Evolutionary conservation across 139 green algal genomes (phyloP).

Genomic region (Limnomonas spitsbergensis): DNA sequence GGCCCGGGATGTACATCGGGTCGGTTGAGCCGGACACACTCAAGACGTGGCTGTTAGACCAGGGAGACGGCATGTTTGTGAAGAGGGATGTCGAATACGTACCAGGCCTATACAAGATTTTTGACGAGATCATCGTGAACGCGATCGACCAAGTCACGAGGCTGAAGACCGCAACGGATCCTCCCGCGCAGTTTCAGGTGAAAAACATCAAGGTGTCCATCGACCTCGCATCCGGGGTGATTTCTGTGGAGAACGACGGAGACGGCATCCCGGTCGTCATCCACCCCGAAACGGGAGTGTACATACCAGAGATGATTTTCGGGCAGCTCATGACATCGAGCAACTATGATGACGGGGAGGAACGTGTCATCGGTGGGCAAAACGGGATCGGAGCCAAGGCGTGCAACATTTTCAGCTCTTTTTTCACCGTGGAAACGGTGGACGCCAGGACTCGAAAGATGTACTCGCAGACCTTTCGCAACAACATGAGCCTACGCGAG

Average conservation of each 20-base stretch:
- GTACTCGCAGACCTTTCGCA: background rate
- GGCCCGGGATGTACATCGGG: constrained; percentile 25
- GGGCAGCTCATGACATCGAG: constrained; percentile 55
- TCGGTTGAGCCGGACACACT: background rate
- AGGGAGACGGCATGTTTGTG: background rate
- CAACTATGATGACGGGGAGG: constrained; percentile 66
- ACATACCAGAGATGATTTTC: constrained; percentile 67
- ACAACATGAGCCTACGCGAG: constrained; percentile 59
- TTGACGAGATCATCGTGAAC: constrained; percentile 69
- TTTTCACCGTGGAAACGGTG: constrained; percentile 24
- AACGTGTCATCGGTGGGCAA: constrained; percentile 36
- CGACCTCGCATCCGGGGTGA: constrained; percentile 11
- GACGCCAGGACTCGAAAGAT: background rate
- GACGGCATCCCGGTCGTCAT: constrained; percentile 48
- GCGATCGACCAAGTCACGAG: constrained; percentile 57
- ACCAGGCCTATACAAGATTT: constrained; percentile 68
- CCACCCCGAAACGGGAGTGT: constrained; percentile 36
- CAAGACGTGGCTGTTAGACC: constrained; percentile 4
- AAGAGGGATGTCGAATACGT: constrained; percentile 33
- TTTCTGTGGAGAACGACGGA: constrained; percentile 57
- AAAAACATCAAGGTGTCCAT: constrained; percentile 39
- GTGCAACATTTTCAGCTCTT: constrained; percentile 34
- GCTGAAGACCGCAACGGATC: constrained; percentile 6
- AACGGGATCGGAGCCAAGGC: constrained; percentile 27
- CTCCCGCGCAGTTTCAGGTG: background rate